Evolutionary conservation across 2,329 filamentous ascomycete genomes (phyloP).

Genomic region (Colletotrichum orbiculare): DNA sequence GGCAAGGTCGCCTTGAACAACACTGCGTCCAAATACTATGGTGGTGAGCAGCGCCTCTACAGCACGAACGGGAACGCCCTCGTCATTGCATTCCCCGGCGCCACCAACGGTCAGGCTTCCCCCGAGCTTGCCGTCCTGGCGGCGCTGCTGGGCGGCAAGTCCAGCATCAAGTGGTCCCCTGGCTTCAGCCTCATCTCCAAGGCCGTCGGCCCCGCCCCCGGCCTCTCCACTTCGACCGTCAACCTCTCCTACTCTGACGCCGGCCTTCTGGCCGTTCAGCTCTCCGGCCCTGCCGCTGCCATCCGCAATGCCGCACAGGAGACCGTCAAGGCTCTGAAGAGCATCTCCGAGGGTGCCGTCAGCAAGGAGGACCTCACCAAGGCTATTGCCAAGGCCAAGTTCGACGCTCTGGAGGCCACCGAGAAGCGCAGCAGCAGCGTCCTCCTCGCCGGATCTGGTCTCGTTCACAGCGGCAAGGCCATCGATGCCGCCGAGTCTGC

Average conservation of each 20-base stretch:
- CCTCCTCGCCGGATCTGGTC: constrained; percentile 84
- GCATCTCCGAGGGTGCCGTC: constrained; percentile 79
- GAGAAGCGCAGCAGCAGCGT: constrained; percentile 83
- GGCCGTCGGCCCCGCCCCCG: constrained; percentile 73
- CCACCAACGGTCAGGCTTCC: constrained; percentile 84
- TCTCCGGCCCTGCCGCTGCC: constrained; percentile 78
- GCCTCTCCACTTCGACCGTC: constrained; percentile 76
- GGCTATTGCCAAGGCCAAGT: constrained; percentile 93
- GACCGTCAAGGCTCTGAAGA: constrained; percentile 84
- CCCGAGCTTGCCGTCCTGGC: constrained; percentile 89
- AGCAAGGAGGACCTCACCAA: constrained; percentile 89
- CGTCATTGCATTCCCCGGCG: constrained; percentile 93
- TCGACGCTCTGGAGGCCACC: constrained; percentile 84
- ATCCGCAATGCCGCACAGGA: constrained; percentile 80
- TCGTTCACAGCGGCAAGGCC: constrained; percentile 83
- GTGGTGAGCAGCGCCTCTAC: constrained; percentile 91
- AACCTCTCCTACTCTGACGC: constrained; percentile 93
- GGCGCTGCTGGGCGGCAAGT: constrained; percentile 88
- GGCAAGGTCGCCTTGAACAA: constrained; percentile 66
- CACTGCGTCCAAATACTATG: constrained; percentile 85
- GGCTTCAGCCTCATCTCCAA: constrained; percentile 93
- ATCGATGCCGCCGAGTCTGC: constrained; percentile 86
- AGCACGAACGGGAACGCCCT: constrained; percentile 82
- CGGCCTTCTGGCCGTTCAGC: constrained; percentile 85
- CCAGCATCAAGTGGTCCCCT: constrained; percentile 93